Evolutionary conservation across 306 rosid species (phyloP).

Genomic region (Biancaea sappan): DNA sequence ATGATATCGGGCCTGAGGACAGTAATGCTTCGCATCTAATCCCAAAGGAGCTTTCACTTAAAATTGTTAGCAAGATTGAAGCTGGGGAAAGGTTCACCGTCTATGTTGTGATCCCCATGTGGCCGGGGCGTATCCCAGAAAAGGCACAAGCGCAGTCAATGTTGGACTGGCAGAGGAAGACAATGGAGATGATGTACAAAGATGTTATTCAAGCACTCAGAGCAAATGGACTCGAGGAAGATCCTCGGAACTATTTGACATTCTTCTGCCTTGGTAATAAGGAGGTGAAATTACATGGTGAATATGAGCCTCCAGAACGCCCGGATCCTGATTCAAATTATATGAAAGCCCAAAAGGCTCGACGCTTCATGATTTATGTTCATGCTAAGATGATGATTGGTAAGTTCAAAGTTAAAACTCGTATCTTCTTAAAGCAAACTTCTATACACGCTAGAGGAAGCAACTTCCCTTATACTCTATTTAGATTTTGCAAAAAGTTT

Average conservation of each 20-base stretch:
- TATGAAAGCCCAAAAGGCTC: constrained; percentile 57
- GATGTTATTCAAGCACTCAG: constrained; percentile 58
- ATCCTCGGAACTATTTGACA: constrained; percentile 75
- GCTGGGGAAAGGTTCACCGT: constrained; percentile 73
- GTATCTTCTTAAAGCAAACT: too few relatives aligned
- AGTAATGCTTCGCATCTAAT: constrained; percentile 66
- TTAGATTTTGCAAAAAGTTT: too few relatives aligned
- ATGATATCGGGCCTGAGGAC: constrained; percentile 64
- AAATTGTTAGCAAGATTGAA: constrained; percentile 72
- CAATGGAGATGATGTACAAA: constrained; percentile 78
- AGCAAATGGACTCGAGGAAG: constrained; percentile 64
- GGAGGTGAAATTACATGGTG: constrained; percentile 68
- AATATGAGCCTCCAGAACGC: constrained; percentile 60
- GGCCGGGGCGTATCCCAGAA: constrained; percentile 80
- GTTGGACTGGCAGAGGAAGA: constrained; percentile 79
- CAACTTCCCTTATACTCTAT: too few relatives aligned
- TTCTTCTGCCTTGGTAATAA: constrained; percentile 83
- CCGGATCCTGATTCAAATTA: constrained; percentile 68
- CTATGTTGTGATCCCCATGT: constrained; percentile 73
- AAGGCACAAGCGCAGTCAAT: constrained; percentile 76
- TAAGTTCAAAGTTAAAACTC: constrained; percentile 30
- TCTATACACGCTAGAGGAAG: too few relatives aligned
- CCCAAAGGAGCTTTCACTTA: constrained; percentile 75
- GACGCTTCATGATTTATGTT: constrained; percentile 79
- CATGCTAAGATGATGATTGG: constrained; percentile 84